Base-by-base conservation (phyloP, 352 stramenopile species). In the Halophytophthora polymorphica region DNA sequence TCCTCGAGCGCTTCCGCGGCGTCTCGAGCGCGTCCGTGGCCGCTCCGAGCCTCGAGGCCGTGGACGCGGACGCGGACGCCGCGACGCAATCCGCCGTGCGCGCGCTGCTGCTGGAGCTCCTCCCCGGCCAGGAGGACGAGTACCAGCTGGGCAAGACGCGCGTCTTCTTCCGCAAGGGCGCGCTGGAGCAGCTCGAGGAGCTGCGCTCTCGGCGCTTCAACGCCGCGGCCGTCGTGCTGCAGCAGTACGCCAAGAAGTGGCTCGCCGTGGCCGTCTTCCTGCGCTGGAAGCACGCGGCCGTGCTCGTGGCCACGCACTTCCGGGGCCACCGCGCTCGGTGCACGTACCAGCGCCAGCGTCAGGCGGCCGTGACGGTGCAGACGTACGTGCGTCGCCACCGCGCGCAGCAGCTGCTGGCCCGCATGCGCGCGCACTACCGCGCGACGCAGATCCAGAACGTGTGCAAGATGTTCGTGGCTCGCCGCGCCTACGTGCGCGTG, bases 141-240 rank as follows among this genome's bases (percentile, higher is more conserved):
- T 94, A 86, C 58, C 81, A 94, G 53, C 46, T 92, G n/a, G 83
- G 83, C 55, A 97, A 97, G 64, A 97, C 90, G 12, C 90, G 86
- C 36, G 80, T 98, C 13, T 98, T 97, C 59, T 98, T 98, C 73
- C 81, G 86, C 50, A 83, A 95, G 48, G 93, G 93, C 12, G 89
- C 88, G 4, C 73, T 98, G 10, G 95, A 98, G 73, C 62, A 60
- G 15, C 79, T 98, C 1, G 95, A 98, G 50, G 83, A 93, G 57
- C 63, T 82, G 43, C 79, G 83, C 10, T 89, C 83, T 37, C 75
- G 76, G 49, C 83, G 84, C 58, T 84, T 91, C 56, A 90, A 91
- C 50, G 63, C 74, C 3, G 77, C 79, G 11, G 83, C 81, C n/a
- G 76, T 94, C 11, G 63, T 91, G 31, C 52, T 94, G n/a, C 83